These are phyloP conservation scores for Breynia disticha DNA, from an alignment of 441 rosid species.

Conservation along the genomic window DNA sequence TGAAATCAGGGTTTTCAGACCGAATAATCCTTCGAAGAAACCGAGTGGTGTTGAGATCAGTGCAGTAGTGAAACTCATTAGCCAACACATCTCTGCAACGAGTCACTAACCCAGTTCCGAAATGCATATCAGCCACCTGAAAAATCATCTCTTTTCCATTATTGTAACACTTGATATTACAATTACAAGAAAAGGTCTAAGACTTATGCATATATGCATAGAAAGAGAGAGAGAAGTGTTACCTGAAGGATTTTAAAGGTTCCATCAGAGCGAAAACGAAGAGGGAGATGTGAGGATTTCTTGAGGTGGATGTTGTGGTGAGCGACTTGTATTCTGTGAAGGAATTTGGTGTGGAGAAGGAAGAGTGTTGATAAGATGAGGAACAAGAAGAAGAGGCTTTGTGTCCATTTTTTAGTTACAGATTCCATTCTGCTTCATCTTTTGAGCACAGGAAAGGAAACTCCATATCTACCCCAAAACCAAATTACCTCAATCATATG, in stretches of 20 bases:
- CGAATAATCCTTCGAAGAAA: constrained; percentile 61
- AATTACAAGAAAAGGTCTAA: too few relatives aligned
- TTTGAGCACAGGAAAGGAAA: too few relatives aligned
- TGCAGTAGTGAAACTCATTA: constrained; percentile 44
- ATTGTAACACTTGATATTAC: too few relatives aligned
- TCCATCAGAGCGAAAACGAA: constrained; percentile 67
- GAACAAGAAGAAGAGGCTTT: constrained; percentile 33
- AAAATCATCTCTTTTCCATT: not conserved
- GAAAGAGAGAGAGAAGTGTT: not conserved
- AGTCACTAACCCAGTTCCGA: constrained; percentile 54
- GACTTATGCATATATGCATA: too few relatives aligned
- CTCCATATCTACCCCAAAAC: too few relatives aligned
- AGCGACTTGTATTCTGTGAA: constrained; percentile 29
- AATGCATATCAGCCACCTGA: constrained; percentile 91
- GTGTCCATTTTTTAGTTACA: constrained; percentile 22
- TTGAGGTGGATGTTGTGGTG: constrained; percentile 36
- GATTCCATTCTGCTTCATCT: too few relatives aligned
- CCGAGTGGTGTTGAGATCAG: constrained; percentile 78
- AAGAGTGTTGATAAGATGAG: constrained; percentile 29
- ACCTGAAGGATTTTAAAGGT: constrained; percentile 94
- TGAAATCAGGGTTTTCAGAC: constrained; percentile 69
- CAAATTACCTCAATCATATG: too few relatives aligned
- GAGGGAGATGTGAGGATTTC: constrained; percentile 54
- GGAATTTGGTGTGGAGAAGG: constrained; percentile 34
- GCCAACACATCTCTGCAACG: constrained; percentile 71